Conservation (phyloP, 345 rosid species). For the Nephelium lappaceum region DNA sequence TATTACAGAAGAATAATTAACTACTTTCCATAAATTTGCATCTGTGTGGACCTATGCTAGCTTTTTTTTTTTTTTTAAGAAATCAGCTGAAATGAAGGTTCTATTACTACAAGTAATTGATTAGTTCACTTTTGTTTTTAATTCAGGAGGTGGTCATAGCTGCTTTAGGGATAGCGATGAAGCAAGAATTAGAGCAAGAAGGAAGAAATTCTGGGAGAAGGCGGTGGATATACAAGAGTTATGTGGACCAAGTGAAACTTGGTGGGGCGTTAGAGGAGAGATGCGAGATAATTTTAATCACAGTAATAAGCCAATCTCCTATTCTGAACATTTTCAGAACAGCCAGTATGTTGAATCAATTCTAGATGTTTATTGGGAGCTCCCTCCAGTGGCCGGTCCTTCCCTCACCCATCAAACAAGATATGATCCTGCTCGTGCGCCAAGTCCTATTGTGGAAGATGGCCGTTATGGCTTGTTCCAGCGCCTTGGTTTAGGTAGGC, state of each 20-base stretch:
- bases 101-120: background rate
- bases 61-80: background rate
- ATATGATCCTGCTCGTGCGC: constrained; percentile 84
- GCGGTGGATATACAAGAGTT: constrained; percentile 82
- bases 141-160: constrained; percentile 96
- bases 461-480: constrained; percentile 77
- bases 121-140: background rate
- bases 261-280: constrained; percentile 99
- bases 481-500: constrained; percentile 69
- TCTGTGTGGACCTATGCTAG: background rate
- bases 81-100: background rate
- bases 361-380: constrained; percentile 92
- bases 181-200: constrained; percentile 74
- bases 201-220: constrained; percentile 95
- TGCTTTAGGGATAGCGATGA: constrained; percentile 93
- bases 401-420: constrained; percentile 95
- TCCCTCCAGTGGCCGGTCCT: constrained; percentile 95
- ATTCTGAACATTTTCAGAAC: constrained; percentile 78
- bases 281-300: constrained; percentile 94
- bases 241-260: constrained; percentile 77
- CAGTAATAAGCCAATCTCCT: constrained; percentile 63
- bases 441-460: constrained; percentile 85
- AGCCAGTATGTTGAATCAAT: constrained; percentile 82
- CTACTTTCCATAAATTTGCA: background rate
- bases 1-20: background rate